A percentile compares a stretch with the other conserved stretches of the same genome.
Conservation (phyloP, 164 flowering plant genomes). For the Tinospora cordifolia region DNA sequence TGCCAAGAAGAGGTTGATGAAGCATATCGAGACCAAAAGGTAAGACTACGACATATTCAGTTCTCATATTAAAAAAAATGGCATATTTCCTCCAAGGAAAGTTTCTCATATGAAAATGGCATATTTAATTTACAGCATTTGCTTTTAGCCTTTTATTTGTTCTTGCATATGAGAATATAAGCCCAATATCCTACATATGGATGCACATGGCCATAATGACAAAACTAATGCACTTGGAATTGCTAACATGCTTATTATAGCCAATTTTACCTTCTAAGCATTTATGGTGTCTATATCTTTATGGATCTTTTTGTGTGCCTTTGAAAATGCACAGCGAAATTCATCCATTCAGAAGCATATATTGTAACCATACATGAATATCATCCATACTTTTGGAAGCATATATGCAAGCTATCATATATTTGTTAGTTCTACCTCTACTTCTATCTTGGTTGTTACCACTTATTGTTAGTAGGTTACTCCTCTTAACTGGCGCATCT, state of each 20-base stretch:
- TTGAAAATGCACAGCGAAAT: background rate
- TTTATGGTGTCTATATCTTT: background rate
- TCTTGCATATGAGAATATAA: background rate
- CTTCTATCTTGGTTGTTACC: too few species aligned
- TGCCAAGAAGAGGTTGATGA: constrained; percentile 86
- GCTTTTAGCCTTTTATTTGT: too few species aligned
- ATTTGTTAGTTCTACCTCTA: too few species aligned
- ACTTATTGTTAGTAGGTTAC: too few species aligned
- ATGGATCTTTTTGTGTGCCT: background rate
- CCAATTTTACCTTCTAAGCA: background rate
- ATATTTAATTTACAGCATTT: background rate
- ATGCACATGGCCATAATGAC: background rate
- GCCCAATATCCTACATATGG: background rate
- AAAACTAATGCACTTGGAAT: background rate
- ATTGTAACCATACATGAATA: too few species aligned
- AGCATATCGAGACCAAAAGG: constrained; percentile 77
- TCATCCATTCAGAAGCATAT: background rate
- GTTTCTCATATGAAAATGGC: background rate
- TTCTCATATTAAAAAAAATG: too few species aligned
- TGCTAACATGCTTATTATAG: background rate
- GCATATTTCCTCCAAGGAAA: too few species aligned
- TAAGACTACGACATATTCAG: constrained; percentile 23
- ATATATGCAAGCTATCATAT: too few species aligned
- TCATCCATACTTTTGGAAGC: too few species aligned
- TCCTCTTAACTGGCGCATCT: too few species aligned